Evolutionary conservation across 805 yeast species (phyloP).

Genomic region (Yamadazyma nakazawae): DNA sequence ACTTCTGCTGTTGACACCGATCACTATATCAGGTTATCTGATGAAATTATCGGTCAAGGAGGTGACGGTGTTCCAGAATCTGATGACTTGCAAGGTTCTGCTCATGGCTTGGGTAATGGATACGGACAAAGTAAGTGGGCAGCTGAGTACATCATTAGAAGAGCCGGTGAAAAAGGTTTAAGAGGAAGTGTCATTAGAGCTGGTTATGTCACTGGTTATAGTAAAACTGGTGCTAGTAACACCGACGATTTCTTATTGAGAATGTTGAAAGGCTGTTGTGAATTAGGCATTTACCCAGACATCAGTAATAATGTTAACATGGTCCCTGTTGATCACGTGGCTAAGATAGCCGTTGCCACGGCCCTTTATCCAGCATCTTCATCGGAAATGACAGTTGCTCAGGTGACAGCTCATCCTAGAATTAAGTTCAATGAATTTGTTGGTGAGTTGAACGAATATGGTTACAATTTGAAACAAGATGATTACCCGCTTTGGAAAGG

Average conservation of each 20-base stretch:
- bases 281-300: constrained; percentile 81
- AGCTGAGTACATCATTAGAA: constrained; percentile 83
- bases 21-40: constrained; percentile 75
- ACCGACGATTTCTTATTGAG: constrained; percentile 95
- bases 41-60: constrained; percentile 60
- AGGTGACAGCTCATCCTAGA: constrained; percentile 97
- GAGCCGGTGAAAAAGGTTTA: constrained; percentile 85
- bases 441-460: constrained; percentile 61
- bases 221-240: constrained; percentile 81
- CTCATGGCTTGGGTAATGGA: constrained; percentile 80
- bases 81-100: constrained; percentile 81
- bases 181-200: constrained; percentile 91
- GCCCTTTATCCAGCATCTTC: constrained; percentile 69
- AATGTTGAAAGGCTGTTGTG: constrained; percentile 91
- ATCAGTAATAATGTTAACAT: constrained; percentile 86
- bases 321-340: constrained; percentile 98
- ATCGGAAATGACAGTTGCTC: constrained; percentile 64
- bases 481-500: constrained; percentile 80
- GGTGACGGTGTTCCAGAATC: constrained; percentile 72
- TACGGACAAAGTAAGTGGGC: constrained; percentile 99
- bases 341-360: constrained; percentile 81
- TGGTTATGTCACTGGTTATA: constrained; percentile 90
- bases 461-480: constrained; percentile 60
- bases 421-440: constrained; percentile 74
- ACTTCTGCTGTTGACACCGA: constrained; percentile 90